Percentiles rank a stretch among this genome's conserved stretches.
These are phyloP conservation scores for Zymoseptoria pseudotritici DNA, from an alignment of 2,329 filamentous ascomycete species.

Conservation along the genomic window DNA sequence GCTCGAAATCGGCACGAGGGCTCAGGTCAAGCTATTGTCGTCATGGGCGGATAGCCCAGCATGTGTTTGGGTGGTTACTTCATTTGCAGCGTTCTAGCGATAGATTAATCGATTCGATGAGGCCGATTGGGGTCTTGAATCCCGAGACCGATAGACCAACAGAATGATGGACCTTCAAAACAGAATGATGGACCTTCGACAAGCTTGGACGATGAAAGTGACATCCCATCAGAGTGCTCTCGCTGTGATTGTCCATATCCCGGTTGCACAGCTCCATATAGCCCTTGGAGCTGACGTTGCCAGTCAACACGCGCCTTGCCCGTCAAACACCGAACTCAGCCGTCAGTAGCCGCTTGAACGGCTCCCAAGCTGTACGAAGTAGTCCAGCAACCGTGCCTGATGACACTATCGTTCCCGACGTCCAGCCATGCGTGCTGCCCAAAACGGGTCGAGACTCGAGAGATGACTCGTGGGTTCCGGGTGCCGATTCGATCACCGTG, in stretches of 20 bases:
- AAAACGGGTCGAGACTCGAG: background rate
- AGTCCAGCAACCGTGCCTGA: background rate
- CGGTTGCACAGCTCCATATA: background rate
- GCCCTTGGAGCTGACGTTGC: background rate
- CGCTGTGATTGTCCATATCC: background rate
- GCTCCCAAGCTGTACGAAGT: background rate
- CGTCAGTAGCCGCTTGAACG: background rate
- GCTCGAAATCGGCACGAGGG: no score
- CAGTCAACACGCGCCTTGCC: background rate
- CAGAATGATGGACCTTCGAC: background rate
- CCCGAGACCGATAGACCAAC: background rate
- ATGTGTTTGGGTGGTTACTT: background rate
- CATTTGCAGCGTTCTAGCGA: conserved; percentile 1
- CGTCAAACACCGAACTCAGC: background rate
- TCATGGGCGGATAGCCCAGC: background rate
- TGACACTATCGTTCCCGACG: background rate
- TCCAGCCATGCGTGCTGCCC: background rate
- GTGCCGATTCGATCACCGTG: background rate
- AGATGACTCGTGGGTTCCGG: background rate
- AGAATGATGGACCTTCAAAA: background rate
- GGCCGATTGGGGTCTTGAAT: background rate
- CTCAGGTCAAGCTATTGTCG: no score
- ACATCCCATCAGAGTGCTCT: background rate
- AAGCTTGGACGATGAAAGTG: background rate
- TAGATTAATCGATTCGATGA: background rate